Conservation (phyloP, 202 grass and related monocot genomes). For the Digitaria exilis region DNA sequence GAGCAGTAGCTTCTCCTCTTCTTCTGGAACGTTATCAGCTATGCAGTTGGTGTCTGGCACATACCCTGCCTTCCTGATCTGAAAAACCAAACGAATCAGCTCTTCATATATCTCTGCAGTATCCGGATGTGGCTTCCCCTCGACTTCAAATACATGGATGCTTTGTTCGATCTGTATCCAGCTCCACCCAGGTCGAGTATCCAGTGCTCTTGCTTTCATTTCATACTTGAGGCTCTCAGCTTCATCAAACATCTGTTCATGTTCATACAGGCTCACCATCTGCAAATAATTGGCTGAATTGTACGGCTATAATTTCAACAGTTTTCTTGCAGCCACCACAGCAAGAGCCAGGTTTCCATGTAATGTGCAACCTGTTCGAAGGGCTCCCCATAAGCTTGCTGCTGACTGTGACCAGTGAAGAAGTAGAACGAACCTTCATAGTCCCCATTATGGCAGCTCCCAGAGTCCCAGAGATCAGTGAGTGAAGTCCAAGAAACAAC, state of each 20-base stretch:
- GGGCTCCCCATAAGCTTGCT: constrained; percentile 69
- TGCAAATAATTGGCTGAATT: constrained; percentile 81
- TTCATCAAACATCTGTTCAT: constrained; percentile 66
- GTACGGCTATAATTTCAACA: constrained; percentile 72
- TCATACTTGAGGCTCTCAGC: constrained; percentile 73
- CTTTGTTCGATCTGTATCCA: constrained; percentile 67
- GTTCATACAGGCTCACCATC: constrained; percentile 80
- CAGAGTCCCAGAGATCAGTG: constrained; percentile 66
- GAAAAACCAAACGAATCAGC: constrained; percentile 40
- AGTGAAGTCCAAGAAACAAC: constrained; percentile 81
- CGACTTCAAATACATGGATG: constrained; percentile 73
- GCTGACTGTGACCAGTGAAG: constrained; percentile 55
- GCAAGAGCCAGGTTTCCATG: constrained; percentile 74
- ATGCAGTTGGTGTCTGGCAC: constrained; percentile 66
- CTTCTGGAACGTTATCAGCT: constrained; percentile 51
- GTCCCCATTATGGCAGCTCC: constrained; percentile 65
- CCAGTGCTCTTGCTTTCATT: constrained; percentile 66
- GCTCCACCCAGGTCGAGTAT: constrained; percentile 64
- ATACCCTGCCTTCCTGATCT: constrained; percentile 69
- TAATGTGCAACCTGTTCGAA: constrained; percentile 62
- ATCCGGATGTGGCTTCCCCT: constrained; percentile 62
- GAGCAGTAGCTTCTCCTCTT: constrained; percentile 76
- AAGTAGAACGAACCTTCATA: constrained; percentile 63
- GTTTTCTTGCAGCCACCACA: constrained; percentile 57
- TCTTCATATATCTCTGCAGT: constrained; percentile 71